Evolutionary conservation across 129 eudicot genomes (phyloP).

Genomic region (Arctium lappa): DNA sequence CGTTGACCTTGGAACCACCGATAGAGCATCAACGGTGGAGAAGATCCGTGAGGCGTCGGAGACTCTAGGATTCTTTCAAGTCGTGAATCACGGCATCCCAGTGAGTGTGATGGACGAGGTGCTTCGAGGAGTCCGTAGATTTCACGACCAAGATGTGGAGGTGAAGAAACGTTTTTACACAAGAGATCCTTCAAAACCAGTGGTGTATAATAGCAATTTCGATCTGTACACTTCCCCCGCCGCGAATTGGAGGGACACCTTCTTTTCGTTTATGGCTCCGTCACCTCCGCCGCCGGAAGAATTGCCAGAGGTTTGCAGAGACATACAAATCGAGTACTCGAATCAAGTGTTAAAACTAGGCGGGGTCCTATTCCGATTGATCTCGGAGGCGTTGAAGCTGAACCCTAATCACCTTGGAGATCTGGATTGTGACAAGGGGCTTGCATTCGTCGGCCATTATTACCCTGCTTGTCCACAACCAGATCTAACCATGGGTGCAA

Average conservation of each 20-base stretch:
- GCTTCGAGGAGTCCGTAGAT: slow-evolving; percentile 27
- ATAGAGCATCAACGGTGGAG: background rate
- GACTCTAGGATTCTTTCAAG: background rate
- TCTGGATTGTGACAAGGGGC: slow-evolving; percentile 22
- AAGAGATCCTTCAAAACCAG: background rate
- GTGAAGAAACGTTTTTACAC: slow-evolving; percentile 21
- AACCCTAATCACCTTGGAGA: slow-evolving; percentile 9
- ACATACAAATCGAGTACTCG: slow-evolving; percentile 25
- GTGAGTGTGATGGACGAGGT: background rate
- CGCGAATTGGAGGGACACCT: slow-evolving; percentile 47
- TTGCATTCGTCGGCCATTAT: slow-evolving; percentile 17
- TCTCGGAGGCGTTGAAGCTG: slow-evolving; percentile 29
- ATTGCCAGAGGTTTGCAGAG: slow-evolving; percentile 40
- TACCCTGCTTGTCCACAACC: slow-evolving; percentile 14
- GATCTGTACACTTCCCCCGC: slow-evolving; percentile 25
- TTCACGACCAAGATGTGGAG: slow-evolving; percentile 35
- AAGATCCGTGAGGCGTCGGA: background rate
- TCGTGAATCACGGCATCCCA: background rate
- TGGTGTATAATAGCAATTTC: background rate
- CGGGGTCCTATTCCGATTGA: background rate
- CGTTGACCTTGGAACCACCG: slow-evolving; percentile 9
- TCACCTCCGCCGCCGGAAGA: slow-evolving; percentile 26
- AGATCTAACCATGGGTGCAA: slow-evolving; percentile 30
- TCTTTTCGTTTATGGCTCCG: slow-evolving; percentile 32
- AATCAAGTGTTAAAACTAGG: slow-evolving; percentile 24